These are phyloP conservation scores for Malassezia psittaci DNA, from an alignment of 1,284 basidiomycete genomes.

Conservation along the genomic window DNA sequence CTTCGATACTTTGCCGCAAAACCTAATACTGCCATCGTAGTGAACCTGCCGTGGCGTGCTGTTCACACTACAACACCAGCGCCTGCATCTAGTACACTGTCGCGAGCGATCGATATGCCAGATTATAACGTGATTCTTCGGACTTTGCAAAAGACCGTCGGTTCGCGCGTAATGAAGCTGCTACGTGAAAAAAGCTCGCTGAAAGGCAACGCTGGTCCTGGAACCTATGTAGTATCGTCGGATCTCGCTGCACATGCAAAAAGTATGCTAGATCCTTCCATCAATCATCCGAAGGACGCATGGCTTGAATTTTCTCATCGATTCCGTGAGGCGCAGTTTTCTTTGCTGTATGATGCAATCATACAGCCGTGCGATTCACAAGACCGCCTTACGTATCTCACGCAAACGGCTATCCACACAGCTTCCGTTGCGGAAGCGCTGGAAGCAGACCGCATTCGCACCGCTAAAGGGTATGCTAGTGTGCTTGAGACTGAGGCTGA, in stretches of 20 bases:
- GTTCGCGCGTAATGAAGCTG: neutral
- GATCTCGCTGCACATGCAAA: conserved; percentile 6
- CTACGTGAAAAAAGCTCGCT: neutral
- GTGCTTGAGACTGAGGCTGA: conserved; percentile 3
- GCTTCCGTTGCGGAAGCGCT: neutral
- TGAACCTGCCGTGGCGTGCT: conserved; percentile 19
- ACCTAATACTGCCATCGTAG: conserved; percentile 21
- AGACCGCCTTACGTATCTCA: conserved; percentile 2
- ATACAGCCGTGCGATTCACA: neutral
- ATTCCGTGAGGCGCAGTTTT: conserved; percentile 10
- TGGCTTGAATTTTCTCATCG: conserved; percentile 2
- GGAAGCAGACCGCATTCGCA: conserved; percentile 5
- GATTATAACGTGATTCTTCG: neutral
- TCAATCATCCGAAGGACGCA: neutral
- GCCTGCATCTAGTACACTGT: neutral
- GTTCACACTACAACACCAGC: conserved; percentile 10
- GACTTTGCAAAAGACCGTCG: neutral
- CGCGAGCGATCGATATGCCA: conserved; percentile 17
- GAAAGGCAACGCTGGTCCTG: neutral
- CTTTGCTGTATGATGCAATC: conserved; percentile 4
- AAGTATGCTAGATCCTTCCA: neutral
- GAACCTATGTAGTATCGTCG: conserved; percentile 9
- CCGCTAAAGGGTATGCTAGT: conserved; percentile 1
- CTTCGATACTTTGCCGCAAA: conserved; percentile 23
- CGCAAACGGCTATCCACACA: neutral